A percentile compares a stretch with the other conserved stretches of the same genome.
These are phyloP conservation scores for Pythium grandisporangium DNA, from an alignment of 352 stramenopile genomes.

Conservation along the genomic window DNA sequence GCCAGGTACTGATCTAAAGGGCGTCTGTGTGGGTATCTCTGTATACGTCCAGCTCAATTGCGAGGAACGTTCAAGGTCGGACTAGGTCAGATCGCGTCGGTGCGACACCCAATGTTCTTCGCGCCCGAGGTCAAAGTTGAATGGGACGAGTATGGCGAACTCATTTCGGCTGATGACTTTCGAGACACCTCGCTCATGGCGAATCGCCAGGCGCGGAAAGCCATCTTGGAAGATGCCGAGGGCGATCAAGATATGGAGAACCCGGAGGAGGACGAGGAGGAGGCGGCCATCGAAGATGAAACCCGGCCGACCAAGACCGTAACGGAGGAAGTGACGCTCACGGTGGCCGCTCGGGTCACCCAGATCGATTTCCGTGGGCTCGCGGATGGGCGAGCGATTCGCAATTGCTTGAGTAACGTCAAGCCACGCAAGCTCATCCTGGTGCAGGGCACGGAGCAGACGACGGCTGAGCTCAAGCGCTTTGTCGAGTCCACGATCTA, in stretches of 20 bases:
- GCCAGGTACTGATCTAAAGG: too few species aligned
- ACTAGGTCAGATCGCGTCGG: constrained; percentile 72
- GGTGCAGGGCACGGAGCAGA: constrained; percentile 75
- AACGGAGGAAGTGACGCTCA: constrained; percentile 53
- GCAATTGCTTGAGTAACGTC: constrained; percentile 84
- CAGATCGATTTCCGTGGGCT: constrained; percentile 82
- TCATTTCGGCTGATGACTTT: constrained; percentile 78
- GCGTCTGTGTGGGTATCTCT: background rate
- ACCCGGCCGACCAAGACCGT: constrained; percentile 77
- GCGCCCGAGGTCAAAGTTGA: constrained; percentile 79
- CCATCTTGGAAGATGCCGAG: constrained; percentile 48
- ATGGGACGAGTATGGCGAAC: constrained; percentile 87
- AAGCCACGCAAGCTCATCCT: constrained; percentile 86
- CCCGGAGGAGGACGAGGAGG: constrained; percentile 33
- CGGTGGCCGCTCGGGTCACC: constrained; percentile 63
- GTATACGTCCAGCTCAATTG: constrained; percentile 41
- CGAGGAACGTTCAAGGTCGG: constrained; percentile 82
- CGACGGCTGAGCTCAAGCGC: constrained; percentile 70
- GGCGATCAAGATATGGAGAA: constrained; percentile 67
- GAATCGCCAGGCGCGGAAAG: constrained; percentile 54
- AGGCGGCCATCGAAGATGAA: constrained; percentile 33
- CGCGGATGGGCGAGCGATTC: constrained; percentile 76
- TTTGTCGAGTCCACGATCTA: constrained; percentile 81
- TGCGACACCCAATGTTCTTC: constrained; percentile 86
- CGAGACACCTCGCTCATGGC: constrained; percentile 60